Conservation (phyloP, 2,329 filamentous ascomycete species). For the Fusarium sp. region DNA sequence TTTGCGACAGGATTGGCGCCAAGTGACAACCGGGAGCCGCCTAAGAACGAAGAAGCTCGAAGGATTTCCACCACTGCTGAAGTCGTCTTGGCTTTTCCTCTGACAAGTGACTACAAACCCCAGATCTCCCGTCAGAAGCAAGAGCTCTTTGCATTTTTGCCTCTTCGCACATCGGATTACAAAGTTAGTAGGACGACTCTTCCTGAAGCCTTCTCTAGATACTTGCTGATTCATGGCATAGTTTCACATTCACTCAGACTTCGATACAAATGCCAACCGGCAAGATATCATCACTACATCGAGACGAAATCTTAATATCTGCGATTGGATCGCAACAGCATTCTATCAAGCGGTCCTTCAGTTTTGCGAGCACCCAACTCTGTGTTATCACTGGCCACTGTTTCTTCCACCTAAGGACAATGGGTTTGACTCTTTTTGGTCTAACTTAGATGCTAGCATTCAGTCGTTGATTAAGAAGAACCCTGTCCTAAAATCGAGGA, state of each 20-base stretch:
- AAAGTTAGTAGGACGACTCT: background rate
- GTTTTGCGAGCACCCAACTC: slow-evolving; percentile 19
- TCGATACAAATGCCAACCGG: slow-evolving; percentile 24
- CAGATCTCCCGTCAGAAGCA: background rate
- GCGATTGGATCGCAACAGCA: background rate
- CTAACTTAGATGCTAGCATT: background rate
- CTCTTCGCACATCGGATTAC: slow-evolving; percentile 11
- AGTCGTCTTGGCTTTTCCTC: slow-evolving; percentile 34
- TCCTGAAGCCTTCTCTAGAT: too few species aligned
- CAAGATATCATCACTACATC: slow-evolving; percentile 25
- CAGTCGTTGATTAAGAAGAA: background rate
- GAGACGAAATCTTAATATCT: slow-evolving; percentile 10
- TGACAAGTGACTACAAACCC: background rate
- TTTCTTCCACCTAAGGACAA: slow-evolving; percentile 16
- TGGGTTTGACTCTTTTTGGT: slow-evolving; percentile 17
- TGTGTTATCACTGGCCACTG: slow-evolving; percentile 21
- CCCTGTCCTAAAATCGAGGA: background rate
- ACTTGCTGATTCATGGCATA: background rate
- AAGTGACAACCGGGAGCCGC: slow-evolving; percentile 22
- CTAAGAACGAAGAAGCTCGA: background rate
- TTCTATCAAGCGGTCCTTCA: slow-evolving; percentile 12
- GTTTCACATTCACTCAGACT: slow-evolving; percentile 36
- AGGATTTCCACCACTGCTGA: slow-evolving; percentile 1
- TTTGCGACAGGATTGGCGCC: background rate
- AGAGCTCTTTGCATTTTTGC: slow-evolving; percentile 31